Evolutionary conservation across 768 basidiomycete species (phyloP).

Genomic region (Lentinula sp.): DNA sequence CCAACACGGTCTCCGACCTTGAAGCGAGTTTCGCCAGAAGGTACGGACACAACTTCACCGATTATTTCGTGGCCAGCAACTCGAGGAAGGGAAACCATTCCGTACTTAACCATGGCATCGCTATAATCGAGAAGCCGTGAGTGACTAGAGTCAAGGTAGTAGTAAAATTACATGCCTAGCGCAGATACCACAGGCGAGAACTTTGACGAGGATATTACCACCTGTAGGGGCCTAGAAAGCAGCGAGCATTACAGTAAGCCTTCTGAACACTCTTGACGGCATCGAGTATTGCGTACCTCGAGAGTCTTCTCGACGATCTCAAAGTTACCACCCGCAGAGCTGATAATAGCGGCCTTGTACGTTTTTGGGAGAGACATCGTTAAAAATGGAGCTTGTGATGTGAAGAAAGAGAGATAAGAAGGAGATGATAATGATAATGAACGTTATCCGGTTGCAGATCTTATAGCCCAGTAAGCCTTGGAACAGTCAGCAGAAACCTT

Average conservation of each 20-base stretch:
- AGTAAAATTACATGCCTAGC: neutral
- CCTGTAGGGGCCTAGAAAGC: neutral
- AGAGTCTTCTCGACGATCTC: neutral
- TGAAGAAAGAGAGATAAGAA: neutral
- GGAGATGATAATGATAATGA: neutral
- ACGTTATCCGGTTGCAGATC: neutral
- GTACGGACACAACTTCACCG: neutral
- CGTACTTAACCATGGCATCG: neutral
- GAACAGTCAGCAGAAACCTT: neutral
- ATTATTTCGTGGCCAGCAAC: neutral
- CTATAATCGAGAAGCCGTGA: neutral
- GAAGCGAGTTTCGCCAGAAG: neutral
- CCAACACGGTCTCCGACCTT: neutral
- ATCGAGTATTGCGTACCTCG: neutral
- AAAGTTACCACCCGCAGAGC: neutral
- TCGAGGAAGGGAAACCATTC: neutral
- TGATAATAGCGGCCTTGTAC: neutral
- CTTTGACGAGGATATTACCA: neutral
- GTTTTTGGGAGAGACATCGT: constrained; percentile 3
- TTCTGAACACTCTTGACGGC: no score
- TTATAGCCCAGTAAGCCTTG: neutral
- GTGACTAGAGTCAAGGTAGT: neutral
- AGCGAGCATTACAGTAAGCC: neutral
- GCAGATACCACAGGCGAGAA: constrained; percentile 1
- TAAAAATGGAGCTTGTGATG: neutral